Percentiles rank a stretch among this genome's conserved stretches.
phyloP scores from a whole-genome alignment of 106 monocot genomes.

The Iris macrosiphon region DNA sequence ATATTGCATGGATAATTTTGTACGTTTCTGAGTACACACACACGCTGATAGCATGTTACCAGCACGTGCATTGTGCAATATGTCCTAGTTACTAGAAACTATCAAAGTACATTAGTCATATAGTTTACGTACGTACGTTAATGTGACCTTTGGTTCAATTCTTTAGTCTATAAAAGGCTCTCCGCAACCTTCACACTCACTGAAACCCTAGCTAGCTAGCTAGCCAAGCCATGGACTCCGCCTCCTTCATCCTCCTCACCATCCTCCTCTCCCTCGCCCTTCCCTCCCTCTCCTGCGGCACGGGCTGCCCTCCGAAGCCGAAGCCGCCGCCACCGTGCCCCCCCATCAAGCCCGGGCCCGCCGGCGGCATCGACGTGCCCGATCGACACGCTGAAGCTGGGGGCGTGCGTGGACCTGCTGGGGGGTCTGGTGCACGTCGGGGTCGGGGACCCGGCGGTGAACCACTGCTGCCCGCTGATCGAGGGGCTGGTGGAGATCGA shows the following conservation, averaged over 20 bases:
- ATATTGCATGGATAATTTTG: too few relatives aligned
- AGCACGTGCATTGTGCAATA: too few relatives aligned
- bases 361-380: slow-evolving; percentile 27
- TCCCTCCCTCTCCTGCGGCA: slow-evolving; percentile 15
- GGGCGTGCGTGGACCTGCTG: slow-evolving; percentile 64
- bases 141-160: neutral
- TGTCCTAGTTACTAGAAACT: too few relatives aligned
- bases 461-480: slow-evolving; percentile 57
- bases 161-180: neutral
- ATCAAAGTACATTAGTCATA: too few relatives aligned
- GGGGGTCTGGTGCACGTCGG: slow-evolving; percentile 59
- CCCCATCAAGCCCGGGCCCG: slow-evolving; percentile 4
- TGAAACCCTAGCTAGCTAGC: neutral
- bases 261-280: slow-evolving; percentile 34
- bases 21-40: too few relatives aligned
- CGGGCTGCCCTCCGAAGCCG: slow-evolving; percentile 3
- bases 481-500: slow-evolving; percentile 53
- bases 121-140: too few relatives aligned
- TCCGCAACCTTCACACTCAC: neutral
- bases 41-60: too few relatives aligned
- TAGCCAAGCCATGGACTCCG: slow-evolving; percentile 25
- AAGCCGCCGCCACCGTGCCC: neutral
- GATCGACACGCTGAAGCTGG: slow-evolving; percentile 48
- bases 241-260: slow-evolving; percentile 25
- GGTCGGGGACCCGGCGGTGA: slow-evolving; percentile 47